phyloP scores from a whole-genome alignment of 2,329 filamentous ascomycete species.

The Fusarium cyanostomum region DNA sequence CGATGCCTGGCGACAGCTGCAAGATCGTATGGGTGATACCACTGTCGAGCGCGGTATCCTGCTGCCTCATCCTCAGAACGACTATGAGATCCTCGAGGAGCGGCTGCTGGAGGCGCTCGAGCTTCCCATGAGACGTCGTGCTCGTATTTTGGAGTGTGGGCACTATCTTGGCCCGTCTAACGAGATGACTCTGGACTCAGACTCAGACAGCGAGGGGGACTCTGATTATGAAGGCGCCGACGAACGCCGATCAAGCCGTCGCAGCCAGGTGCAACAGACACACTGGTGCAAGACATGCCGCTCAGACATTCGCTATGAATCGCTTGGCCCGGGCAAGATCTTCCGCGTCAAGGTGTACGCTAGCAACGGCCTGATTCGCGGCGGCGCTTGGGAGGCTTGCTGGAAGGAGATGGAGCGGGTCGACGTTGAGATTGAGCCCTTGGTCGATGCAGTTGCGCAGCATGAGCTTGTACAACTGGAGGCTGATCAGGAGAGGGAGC shows the following conservation, averaged over 20 bases:
- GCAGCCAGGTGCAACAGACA: conserved; percentile 45
- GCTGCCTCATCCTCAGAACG: conserved; percentile 79
- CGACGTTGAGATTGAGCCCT: conserved; percentile 88
- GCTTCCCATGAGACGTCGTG: conserved; percentile 69
- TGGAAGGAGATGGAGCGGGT: conserved; percentile 99
- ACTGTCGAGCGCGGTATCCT: conserved; percentile 78
- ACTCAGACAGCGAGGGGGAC: conserved; percentile 58
- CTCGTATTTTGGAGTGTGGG: conserved; percentile 77
- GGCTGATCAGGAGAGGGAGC: conserved; percentile 54
- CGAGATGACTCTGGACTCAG: conserved; percentile 53
- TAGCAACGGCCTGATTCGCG: conserved; percentile 91
- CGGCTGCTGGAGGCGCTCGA: conserved; percentile 78
- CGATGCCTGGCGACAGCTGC: conserved; percentile 72
- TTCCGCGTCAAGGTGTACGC: conserved; percentile 91
- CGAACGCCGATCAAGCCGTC: conserved; percentile 35
- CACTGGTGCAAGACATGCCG: conserved; percentile 68
- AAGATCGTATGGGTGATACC: conserved; percentile 76
- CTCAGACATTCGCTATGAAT: conserved; percentile 64
- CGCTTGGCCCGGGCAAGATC: conserved; percentile 63
- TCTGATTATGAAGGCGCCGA: conserved; percentile 47
- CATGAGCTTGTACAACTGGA: conserved; percentile 68
- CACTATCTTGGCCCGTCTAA: conserved; percentile 76
- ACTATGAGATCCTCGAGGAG: conserved; percentile 83
- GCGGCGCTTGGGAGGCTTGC: conserved; percentile 90
- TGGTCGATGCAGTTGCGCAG: conserved; percentile 67